Percentiles rank a stretch among this genome's conserved stretches.
These are phyloP conservation scores for Lactarius indigo DNA, from an alignment of 768 basidiomycete species.

Conservation along the genomic window DNA sequence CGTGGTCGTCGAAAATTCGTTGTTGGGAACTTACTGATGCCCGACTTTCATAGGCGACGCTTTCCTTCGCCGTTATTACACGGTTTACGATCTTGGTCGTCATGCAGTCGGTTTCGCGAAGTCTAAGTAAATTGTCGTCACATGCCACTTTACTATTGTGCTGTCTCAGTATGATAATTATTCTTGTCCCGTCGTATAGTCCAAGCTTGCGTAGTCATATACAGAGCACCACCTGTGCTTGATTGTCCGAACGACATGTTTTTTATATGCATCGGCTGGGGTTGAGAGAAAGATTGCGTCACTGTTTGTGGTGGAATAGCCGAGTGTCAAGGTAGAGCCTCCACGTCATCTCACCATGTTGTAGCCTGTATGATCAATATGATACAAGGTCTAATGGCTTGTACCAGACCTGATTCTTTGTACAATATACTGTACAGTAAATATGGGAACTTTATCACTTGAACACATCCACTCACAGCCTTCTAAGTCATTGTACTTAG, in stretches of 20 bases:
- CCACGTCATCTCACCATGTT: too few relatives aligned
- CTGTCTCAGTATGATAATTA: neutral
- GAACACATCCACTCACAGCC: too few relatives aligned
- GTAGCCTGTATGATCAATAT: too few relatives aligned
- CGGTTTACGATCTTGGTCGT: slow-evolving; percentile 79
- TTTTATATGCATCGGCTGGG: neutral
- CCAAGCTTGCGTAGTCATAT: neutral
- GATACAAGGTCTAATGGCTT: too few relatives aligned
- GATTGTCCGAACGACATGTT: neutral
- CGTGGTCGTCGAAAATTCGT: slow-evolving; percentile 21
- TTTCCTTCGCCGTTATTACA: slow-evolving; percentile 88
- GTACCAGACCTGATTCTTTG: too few relatives aligned
- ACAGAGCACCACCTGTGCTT: neutral
- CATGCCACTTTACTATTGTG: neutral
- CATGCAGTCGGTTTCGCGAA: slow-evolving; percentile 83
- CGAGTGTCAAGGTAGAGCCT: too few relatives aligned
- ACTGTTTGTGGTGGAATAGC: too few relatives aligned
- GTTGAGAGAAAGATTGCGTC: too few relatives aligned
- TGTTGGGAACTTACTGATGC: neutral
- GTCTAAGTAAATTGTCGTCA: slow-evolving; percentile 31
- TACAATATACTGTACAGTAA: too few relatives aligned
- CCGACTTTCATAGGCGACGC: slow-evolving; percentile 56
- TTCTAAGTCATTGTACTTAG: too few relatives aligned
- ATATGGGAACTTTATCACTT: too few relatives aligned
- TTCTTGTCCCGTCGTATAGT: neutral